Base-by-base conservation (phyloP, 129 eudicot species). In the Escallonia rubra region DNA sequence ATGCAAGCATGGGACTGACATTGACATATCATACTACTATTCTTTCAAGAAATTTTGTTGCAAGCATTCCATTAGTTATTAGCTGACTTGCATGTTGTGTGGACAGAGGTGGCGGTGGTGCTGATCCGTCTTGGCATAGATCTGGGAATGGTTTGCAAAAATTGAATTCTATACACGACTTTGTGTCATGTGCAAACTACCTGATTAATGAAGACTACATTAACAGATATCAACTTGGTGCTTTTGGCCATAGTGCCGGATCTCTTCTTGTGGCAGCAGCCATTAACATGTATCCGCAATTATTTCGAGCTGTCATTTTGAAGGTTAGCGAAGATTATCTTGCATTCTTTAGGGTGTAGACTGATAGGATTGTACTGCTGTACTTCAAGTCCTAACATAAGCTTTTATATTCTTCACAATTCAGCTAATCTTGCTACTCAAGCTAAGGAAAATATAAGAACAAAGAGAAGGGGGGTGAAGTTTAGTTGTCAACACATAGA, bases 101-200 rank as follows among this genome's bases (percentile, higher is more conserved):
- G 84, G 56, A 53, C 82, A 89, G 98, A 79, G 98, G 98, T 48
- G 98, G 96, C 57, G 90, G 80, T 14, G 92, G 92, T 72, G 76
- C 50, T 14, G 86, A 86, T 80, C 83, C 87, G 48, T 82, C 88
- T 15, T 93, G 98, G 96, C 98, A 89, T 81, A 74, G 72, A 59
- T 66, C 52, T 40, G 96, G 98, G 12, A 78, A 88, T 61, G 96
- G 96, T 62, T 16, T 74, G 58, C 45, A 80, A 66, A 89, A 93
- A 74, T 66, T 82, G 43, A 89, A 89, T 66, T 93, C 98, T 62
- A 72, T 93, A 48, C 65, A 74, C 64, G 98, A 93, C 82, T 89
- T 93, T 61, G 76, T 89, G 59, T 76, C 95, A 61, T 93, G 95
- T 68, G 92, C 85, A 39, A 65, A 93, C 7, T 89, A 84, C 79